Percentiles rank a stretch among this genome's conserved stretches.
phyloP scores from a whole-genome alignment of 805 yeast genomes.

The Yarrowia sp. region DNA sequence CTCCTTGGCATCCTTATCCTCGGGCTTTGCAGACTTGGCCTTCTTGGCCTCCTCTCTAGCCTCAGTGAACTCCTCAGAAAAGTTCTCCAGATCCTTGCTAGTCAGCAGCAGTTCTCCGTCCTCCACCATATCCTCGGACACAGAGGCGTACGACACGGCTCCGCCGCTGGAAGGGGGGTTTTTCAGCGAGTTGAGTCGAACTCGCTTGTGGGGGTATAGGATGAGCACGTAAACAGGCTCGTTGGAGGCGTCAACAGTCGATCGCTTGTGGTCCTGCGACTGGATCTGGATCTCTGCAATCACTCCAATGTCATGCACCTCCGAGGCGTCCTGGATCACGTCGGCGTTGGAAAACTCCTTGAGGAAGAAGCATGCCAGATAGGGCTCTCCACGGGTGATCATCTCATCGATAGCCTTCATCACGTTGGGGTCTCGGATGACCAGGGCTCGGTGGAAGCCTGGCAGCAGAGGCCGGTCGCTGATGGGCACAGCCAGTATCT shows the following conservation, averaged over 20 bases:
- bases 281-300: slow-evolving; percentile 26
- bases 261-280: slow-evolving; percentile 25
- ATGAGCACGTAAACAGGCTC: slow-evolving; percentile 25
- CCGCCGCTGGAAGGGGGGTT: slow-evolving; percentile 18
- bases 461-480: slow-evolving; percentile 23
- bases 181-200: slow-evolving; percentile 19
- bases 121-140: slow-evolving; percentile 11
- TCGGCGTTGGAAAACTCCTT: slow-evolving; percentile 22
- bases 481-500: slow-evolving; percentile 22
- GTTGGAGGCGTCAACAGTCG: slow-evolving; percentile 23
- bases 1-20: not conserved
- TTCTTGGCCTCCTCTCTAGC: not conserved
- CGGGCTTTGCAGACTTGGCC: not conserved
- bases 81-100: slow-evolving; percentile 16
- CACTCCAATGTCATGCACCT: slow-evolving; percentile 24
- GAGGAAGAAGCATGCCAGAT: slow-evolving; percentile 23
- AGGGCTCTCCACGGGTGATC: slow-evolving; percentile 24
- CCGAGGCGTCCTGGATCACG: slow-evolving; percentile 23
- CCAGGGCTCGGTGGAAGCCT: slow-evolving; percentile 22
- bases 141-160: slow-evolving; percentile 9
- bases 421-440: slow-evolving; percentile 24
- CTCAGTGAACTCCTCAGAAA: slow-evolving; percentile 11
- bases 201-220: slow-evolving; percentile 27
- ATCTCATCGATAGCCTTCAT: slow-evolving; percentile 26
- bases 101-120: slow-evolving; percentile 24